phyloP scores from a whole-genome alignment of 768 basidiomycete genomes.

The Fibroporia radiculosa region DNA sequence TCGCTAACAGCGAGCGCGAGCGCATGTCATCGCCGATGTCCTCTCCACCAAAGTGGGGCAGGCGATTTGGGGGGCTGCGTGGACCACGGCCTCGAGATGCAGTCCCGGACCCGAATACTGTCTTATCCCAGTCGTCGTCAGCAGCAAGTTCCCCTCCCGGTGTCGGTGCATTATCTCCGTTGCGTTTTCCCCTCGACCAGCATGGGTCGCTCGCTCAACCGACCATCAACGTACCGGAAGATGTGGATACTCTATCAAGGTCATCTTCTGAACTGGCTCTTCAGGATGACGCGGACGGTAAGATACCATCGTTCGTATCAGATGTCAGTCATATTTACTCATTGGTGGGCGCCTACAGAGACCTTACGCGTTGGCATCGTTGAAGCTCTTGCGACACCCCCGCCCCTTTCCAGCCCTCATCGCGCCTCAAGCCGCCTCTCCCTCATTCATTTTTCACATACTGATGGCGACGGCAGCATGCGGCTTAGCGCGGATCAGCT shows the following conservation, averaged over 20 bases:
- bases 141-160: conserved; percentile 6
- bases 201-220: conserved; percentile 17
- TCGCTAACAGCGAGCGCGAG: too few relatives aligned
- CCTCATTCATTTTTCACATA: conserved; percentile 13
- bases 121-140: conserved; percentile 15
- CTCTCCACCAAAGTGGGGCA: too few relatives aligned
- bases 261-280: conserved; percentile 25
- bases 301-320: conserved; percentile 20
- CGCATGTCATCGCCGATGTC: conserved; percentile 11
- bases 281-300: conserved; percentile 33
- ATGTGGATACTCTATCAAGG: conserved; percentile 25
- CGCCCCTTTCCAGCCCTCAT: conserved; percentile 30
- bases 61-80: conserved; percentile 14
- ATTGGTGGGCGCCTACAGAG: conserved; percentile 25
- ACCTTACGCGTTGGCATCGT: conserved; percentile 42
- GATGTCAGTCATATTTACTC: neutral
- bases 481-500: conserved; percentile 2
- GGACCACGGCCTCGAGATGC: conserved; percentile 12
- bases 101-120: conserved; percentile 12
- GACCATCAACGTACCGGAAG: conserved; percentile 25
- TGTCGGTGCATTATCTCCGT: conserved; percentile 13
- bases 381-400: conserved; percentile 43
- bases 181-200: conserved; percentile 23
- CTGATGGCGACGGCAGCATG: conserved; percentile 4
- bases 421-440: conserved; percentile 27